Percentiles rank a stretch among this genome's conserved stretches.
These are phyloP conservation scores for Starmerella khaoyaiensis DNA, from an alignment of 805 yeast genomes.

Conservation along the genomic window DNA sequence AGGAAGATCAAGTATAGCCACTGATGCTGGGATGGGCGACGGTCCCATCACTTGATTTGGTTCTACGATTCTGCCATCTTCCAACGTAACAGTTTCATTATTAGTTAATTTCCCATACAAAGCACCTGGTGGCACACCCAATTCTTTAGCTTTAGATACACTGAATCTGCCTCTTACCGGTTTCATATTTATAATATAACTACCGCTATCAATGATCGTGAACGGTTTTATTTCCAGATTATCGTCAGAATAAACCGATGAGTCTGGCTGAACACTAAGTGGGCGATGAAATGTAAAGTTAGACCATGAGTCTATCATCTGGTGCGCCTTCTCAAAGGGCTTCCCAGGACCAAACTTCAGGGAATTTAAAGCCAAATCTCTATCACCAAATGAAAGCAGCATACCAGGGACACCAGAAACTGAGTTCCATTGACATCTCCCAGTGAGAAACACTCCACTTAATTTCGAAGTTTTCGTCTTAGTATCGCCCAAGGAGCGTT, in stretches of 20 bases:
- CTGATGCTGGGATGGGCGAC: constrained; percentile 42
- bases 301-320: constrained; percentile 69
- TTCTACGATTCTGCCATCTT: constrained; percentile 28
- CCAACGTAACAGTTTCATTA: constrained; percentile 40
- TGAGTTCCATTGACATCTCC: constrained; percentile 61
- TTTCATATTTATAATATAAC: constrained; percentile 52
- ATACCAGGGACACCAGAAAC: constrained; percentile 89
- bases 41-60: constrained; percentile 67
- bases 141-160: constrained; percentile 45
- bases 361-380: constrained; percentile 3
- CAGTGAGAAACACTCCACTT: constrained; percentile 61
- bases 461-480: constrained; percentile 46
- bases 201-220: constrained; percentile 27
- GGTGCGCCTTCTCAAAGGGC: constrained; percentile 31
- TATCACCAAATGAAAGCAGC: constrained; percentile 63
- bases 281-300: constrained; percentile 65
- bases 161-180: constrained; percentile 69
- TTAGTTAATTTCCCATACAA: constrained; percentile 45
- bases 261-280: constrained; percentile 36
- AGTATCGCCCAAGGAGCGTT: constrained; percentile 54
- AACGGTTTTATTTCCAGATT: constrained; percentile 22
- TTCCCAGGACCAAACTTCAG: constrained; percentile 29
- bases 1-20: constrained; percentile 67
- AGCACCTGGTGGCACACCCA: constrained; percentile 59
- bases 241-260: constrained; percentile 19